phyloP scores from a whole-genome alignment of 192 early-diverging fungal species.

The Endogone sp. region DNA sequence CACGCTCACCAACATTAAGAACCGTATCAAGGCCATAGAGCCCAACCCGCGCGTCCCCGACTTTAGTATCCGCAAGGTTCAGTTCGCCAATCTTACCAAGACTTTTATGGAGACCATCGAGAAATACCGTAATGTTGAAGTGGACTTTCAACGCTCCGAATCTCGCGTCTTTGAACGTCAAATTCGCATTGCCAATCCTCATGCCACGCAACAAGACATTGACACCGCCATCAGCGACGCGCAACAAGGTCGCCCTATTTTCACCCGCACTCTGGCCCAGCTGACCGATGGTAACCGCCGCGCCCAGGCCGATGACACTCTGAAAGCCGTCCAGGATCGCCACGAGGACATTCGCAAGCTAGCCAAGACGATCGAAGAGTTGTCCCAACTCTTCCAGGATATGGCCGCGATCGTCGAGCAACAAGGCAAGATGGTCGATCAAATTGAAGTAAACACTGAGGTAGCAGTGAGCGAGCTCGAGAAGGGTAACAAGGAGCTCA shows the following conservation, averaged over 20 bases:
- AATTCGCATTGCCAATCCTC: slow-evolving; percentile 40
- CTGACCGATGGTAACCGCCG: slow-evolving; percentile 43
- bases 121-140: slow-evolving; percentile 14
- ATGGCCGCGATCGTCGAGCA: slow-evolving; percentile 57
- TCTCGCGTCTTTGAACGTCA: slow-evolving; percentile 25
- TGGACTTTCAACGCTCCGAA: slow-evolving; percentile 29
- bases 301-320: slow-evolving; percentile 26
- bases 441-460: slow-evolving; percentile 19
- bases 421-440: slow-evolving; percentile 21
- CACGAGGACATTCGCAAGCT: slow-evolving; percentile 57
- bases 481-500: slow-evolving; percentile 57
- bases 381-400: slow-evolving; percentile 58
- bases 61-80: slow-evolving; percentile 26
- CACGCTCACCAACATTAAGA: slow-evolving; percentile 23
- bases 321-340: slow-evolving; percentile 61
- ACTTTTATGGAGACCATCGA: too few species aligned
- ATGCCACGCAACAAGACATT: slow-evolving; percentile 54
- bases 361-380: slow-evolving; percentile 52
- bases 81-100: slow-evolving; percentile 15
- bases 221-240: slow-evolving; percentile 47
- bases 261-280: slow-evolving; percentile 54
- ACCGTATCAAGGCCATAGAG: slow-evolving; percentile 31
- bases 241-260: slow-evolving; percentile 39
- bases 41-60: slow-evolving; percentile 22
- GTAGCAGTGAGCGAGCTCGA: slow-evolving; percentile 61